These are phyloP conservation scores for Hansenula sp. DNA, from an alignment of 1,139 yeast genomes.

Conservation along the genomic window DNA sequence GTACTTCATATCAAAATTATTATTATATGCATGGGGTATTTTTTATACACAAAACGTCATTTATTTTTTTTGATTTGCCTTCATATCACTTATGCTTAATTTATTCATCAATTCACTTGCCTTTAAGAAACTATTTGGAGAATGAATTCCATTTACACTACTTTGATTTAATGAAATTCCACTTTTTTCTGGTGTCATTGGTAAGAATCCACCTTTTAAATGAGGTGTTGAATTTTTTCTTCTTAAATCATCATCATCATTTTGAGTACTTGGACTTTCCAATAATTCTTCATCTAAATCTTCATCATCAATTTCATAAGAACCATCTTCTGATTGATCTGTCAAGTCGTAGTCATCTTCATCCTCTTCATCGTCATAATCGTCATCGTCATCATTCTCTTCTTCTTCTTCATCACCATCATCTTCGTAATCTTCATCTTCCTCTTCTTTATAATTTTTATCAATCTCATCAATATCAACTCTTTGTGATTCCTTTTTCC, in stretches of 20 bases:
- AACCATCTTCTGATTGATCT: constrained; percentile 10
- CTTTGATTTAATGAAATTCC: constrained; percentile 8
- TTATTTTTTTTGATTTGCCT: constrained; percentile 3
- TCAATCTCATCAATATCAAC: constrained; percentile 18
- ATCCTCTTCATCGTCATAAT: constrained; percentile 15
- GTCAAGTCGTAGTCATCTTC: constrained; percentile 14
- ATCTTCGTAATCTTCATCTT: constrained; percentile 12
- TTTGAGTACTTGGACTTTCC: constrained; percentile 1
- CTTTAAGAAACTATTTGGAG: constrained; percentile 11
- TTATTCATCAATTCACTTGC: constrained; percentile 21
- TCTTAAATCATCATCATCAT: no score
- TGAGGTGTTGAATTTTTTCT: constrained; percentile 4
- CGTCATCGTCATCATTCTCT: constrained; percentile 10
- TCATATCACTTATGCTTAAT: constrained; percentile 11
- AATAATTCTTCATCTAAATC: constrained; percentile 17
- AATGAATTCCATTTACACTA: constrained; percentile 7
- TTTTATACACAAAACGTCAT: no score
- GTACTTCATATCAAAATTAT: no score
- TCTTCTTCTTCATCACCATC: constrained; percentile 12
- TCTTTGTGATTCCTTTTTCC: constrained; percentile 2
- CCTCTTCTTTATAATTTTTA: constrained; percentile 15
- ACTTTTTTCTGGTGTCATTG: constrained; percentile 9
- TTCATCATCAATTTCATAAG: constrained; percentile 21
- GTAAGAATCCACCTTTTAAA: constrained; percentile 9
- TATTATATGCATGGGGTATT: no score